Conservation (phyloP, 148 eudicot genomes). For the Camellia lanceoleosa region DNA sequence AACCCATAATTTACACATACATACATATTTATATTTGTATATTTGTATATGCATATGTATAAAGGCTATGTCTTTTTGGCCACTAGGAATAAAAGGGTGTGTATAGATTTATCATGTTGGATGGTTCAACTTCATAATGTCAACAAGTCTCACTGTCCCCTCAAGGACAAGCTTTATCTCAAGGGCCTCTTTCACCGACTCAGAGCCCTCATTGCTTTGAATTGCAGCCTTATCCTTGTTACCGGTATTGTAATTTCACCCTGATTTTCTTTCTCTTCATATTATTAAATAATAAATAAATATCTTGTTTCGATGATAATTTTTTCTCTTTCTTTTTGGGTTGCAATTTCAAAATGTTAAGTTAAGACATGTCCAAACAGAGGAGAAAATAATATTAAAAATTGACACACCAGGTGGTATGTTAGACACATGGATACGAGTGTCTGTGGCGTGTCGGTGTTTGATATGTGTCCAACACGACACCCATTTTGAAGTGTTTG, state of each 20-base stretch:
- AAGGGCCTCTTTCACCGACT: slow-evolving; percentile 88
- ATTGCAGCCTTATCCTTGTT: slow-evolving; percentile 81
- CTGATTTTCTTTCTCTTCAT: slow-evolving; percentile 1
- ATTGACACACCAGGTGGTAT: too few relatives aligned
- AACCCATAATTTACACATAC: slow-evolving; percentile 1
- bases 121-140: slow-evolving; percentile 86
- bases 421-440: too few relatives aligned
- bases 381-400: too few relatives aligned
- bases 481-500: too few relatives aligned
- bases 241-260: slow-evolving; percentile 44
- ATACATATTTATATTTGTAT: background rate
- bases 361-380: too few relatives aligned
- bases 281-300: background rate
- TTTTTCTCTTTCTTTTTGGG: background rate
- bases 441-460: too few relatives aligned
- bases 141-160: slow-evolving; percentile 59
- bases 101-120: slow-evolving; percentile 96
- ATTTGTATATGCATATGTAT: background rate
- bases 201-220: slow-evolving; percentile 88
- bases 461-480: too few relatives aligned
- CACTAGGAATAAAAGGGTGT: slow-evolving; percentile 85
- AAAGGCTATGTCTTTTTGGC: slow-evolving; percentile 11
- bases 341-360: background rate
- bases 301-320: background rate
- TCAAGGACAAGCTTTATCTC: slow-evolving; percentile 77